phyloP scores from a whole-genome alignment of 495 filamentous ascomycete species.

The Trichoderma reesei region DNA sequence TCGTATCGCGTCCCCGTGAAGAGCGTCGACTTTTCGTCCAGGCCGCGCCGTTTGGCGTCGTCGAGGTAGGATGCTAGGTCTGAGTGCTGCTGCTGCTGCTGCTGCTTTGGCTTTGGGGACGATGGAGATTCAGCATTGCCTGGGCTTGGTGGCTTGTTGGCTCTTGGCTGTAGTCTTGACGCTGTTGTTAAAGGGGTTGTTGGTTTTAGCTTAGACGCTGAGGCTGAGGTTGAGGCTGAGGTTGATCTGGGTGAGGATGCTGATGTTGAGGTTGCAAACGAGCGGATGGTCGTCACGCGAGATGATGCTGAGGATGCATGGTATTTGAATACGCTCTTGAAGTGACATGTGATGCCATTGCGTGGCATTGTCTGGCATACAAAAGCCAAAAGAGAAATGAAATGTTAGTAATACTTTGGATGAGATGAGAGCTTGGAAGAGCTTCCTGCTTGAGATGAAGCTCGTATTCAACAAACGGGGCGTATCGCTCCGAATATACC shows the following conservation, averaged over 20 bases:
- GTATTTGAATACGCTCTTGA: not conserved
- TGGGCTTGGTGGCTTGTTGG: too few species aligned
- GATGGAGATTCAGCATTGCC: too few species aligned
- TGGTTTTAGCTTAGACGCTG: not conserved
- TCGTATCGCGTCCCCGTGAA: constrained; percentile 59
- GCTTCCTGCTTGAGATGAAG: not conserved
- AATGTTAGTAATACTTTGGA: not conserved
- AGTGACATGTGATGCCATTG: not conserved
- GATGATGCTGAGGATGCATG: not conserved
- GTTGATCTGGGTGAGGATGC: not conserved
- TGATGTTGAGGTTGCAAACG: not conserved
- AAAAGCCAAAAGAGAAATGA: not conserved
- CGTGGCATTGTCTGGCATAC: not conserved
- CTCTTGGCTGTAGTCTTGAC: too few species aligned
- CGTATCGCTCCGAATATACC: not conserved
- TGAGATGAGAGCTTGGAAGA: not conserved
- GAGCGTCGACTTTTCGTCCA: constrained; percentile 40
- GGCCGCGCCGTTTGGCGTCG: constrained; percentile 51
- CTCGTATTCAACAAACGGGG: not conserved
- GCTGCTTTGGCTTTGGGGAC: too few species aligned
- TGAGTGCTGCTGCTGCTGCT: constrained; percentile 39
- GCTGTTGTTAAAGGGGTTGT: constrained; percentile 1
- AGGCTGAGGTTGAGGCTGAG: too few species aligned
- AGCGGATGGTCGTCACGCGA: not conserved
- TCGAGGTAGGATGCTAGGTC: constrained; percentile 61